Evolutionary conservation across 75 land plant species (phyloP).

Genomic region (Pinus tabuliformis): DNA sequence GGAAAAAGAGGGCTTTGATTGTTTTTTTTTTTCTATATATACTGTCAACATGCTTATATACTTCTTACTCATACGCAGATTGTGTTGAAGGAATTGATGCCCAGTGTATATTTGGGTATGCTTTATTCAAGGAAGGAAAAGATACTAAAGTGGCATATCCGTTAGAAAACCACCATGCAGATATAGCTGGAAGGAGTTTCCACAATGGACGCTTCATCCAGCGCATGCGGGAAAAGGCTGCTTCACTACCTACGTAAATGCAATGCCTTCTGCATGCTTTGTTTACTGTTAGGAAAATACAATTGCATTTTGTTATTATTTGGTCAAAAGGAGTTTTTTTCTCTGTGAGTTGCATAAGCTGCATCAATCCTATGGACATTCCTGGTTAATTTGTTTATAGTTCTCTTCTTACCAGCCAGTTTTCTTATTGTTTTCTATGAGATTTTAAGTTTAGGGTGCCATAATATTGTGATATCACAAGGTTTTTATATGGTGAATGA

Average conservation of each 20-base stretch:
- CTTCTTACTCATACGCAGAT: conserved; percentile 36
- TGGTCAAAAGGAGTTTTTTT: background rate
- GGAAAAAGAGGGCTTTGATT: background rate
- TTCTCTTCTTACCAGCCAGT: too few relatives aligned
- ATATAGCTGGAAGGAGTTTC: conserved; percentile 93
- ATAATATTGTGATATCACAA: too few relatives aligned
- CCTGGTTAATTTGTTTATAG: too few relatives aligned
- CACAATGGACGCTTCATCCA: conserved; percentile 97
- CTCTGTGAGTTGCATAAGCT: background rate
- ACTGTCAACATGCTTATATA: background rate
- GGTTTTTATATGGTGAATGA: too few relatives aligned
- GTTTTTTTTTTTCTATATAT: background rate
- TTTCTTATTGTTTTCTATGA: too few relatives aligned
- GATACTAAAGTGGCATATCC: conserved; percentile 81
- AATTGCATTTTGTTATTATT: background rate
- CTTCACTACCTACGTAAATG: conserved; percentile 65
- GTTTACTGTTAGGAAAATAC: background rate
- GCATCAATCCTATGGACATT: background rate
- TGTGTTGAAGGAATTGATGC: conserved; percentile 93
- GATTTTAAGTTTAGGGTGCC: too few relatives aligned
- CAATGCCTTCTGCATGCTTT: background rate
- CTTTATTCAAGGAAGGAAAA: conserved; percentile 84
- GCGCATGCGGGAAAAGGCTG: conserved; percentile 80
- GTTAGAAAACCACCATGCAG: conserved; percentile 61
- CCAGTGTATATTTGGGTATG: conserved; percentile 83